phyloP scores from a whole-genome alignment of 768 basidiomycete genomes.

The Trametes villosa region DNA sequence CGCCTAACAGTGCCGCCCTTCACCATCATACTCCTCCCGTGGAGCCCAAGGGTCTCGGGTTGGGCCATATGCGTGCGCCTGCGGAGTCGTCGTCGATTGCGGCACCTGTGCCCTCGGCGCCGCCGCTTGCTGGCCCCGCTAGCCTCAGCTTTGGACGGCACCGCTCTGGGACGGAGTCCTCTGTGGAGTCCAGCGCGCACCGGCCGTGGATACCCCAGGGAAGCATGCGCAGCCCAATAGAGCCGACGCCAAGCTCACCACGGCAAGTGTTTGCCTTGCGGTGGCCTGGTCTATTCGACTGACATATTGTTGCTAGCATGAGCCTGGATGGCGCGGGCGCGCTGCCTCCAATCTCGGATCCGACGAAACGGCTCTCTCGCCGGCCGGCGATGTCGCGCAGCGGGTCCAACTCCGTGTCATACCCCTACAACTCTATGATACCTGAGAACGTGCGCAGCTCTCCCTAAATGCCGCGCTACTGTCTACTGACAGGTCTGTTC shows the following conservation, averaged over 20 bases:
- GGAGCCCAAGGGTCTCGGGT: conserved; percentile 12
- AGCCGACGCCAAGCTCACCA: conserved; percentile 46
- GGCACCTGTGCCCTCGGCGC: conserved; percentile 2
- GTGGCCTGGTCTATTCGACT: background rate
- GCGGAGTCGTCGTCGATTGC: conserved; percentile 21
- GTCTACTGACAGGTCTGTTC: background rate
- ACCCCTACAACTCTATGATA: conserved; percentile 45
- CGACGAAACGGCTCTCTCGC: conserved; percentile 38
- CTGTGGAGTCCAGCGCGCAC: conserved; percentile 23
- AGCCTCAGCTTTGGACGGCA: conserved; percentile 16
- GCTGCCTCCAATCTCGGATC: conserved; percentile 18
- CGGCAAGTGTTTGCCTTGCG: conserved; percentile 39
- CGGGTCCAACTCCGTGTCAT: conserved; percentile 45
- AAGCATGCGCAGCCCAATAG: conserved; percentile 40
- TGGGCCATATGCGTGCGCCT: conserved; percentile 22
- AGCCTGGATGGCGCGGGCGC: conserved; percentile 18
- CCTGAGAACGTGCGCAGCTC: conserved; percentile 48
- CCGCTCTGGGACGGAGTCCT: conserved; percentile 22
- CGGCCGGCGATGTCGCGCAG: conserved; percentile 49
- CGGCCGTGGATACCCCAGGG: conserved; percentile 30
- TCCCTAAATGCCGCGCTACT: background rate
- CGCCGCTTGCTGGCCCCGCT: conserved; percentile 5
- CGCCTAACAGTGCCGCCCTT: conserved; percentile 10
- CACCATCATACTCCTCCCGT: conserved; percentile 7
- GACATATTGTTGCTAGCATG: conserved; percentile 4